phyloP scores from a whole-genome alignment of 352 stramenopile species.

The Globisporangium uncinulatum region DNA sequence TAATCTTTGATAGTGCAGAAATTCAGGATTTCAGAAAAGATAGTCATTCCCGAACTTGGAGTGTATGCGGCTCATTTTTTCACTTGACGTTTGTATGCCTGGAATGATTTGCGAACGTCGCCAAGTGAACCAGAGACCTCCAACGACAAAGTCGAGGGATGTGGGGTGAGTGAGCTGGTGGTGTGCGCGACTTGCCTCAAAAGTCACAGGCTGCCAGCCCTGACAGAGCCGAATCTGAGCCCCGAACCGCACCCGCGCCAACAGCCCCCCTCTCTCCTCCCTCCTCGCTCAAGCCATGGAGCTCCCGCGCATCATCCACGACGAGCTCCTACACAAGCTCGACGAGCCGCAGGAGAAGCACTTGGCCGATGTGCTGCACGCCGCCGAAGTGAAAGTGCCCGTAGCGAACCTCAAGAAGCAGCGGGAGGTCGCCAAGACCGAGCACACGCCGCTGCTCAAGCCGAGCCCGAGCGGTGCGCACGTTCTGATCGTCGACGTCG shows the following conservation, averaged over 20 bases:
- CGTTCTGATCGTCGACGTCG: no score
- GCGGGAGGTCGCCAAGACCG: constrained; percentile 17
- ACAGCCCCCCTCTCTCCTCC: not conserved
- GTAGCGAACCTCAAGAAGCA: constrained; percentile 24
- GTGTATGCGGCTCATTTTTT: not conserved
- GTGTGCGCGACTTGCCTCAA: not conserved
- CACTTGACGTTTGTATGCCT: not conserved
- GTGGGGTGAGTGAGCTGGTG: no score
- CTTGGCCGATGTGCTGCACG: constrained; percentile 16
- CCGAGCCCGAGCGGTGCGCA: no score
- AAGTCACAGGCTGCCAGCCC: not conserved
- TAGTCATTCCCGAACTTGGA: not conserved
- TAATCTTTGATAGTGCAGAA: no score
- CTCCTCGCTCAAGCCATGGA: constrained; percentile 43
- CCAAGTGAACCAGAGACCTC: not conserved
- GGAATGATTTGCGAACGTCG: not conserved
- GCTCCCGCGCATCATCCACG: constrained; percentile 35
- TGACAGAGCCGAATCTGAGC: not conserved
- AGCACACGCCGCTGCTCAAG: not conserved
- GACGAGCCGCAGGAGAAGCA: constrained; percentile 37
- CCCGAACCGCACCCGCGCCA: not conserved
- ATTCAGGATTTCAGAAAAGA: no score
- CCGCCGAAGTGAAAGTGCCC: constrained; percentile 5
- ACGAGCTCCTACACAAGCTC: constrained; percentile 44
- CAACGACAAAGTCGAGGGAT: not conserved